Base-by-base conservation (phyloP, 164 flowering plant species). In the Cinnamomum chago region DNA sequence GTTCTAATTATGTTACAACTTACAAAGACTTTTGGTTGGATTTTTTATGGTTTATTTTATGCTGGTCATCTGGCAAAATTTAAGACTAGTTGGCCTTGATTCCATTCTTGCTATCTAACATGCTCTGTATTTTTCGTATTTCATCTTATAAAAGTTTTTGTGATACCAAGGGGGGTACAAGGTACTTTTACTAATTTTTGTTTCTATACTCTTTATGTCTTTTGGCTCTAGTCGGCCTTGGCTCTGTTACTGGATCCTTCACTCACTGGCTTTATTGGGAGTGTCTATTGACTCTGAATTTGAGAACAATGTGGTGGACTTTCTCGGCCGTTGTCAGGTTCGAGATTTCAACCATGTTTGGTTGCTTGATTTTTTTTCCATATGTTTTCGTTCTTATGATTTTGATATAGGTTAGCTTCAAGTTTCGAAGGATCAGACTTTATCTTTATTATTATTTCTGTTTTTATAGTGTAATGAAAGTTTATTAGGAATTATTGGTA, bases 221-320 rank as follows among this genome's bases (percentile, higher is more conserved):
- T 17, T 62, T 75, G 67, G 70, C 67, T 71, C 12, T 79, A 95
- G 99, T 85, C 98, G 99, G 30, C 95, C 98, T 5, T 95, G 99
- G 98, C 82, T 95, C 68, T 95, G 99, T 82, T 93, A 92, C 70
- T 93, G 99, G 99, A 91, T 91, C 71, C 85, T 93, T 78, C 98
- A 95, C 70, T 88, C 98, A 23, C 77, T 93, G 76, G 92, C 97
- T 75, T 72, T 93, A 70, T 79, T 93, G 81, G 93, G 90, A 47
- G 95, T 89, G 72, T 81, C 85, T n/a, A 65, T 93, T 69, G 97
- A 91, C 65, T 78, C 71, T 24, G 86, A 88, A 55, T 78, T 87
- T 69, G 92, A 92, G 86, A 66, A 79, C 47, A 80, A 81, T 74
- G 78, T 82, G 22, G 78, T 92, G 67, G 94, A 90, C 69, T 95